Evolutionary conservation across 345 rosid genomes (phyloP).

Genomic region (Rubroshorea leprosula): DNA sequence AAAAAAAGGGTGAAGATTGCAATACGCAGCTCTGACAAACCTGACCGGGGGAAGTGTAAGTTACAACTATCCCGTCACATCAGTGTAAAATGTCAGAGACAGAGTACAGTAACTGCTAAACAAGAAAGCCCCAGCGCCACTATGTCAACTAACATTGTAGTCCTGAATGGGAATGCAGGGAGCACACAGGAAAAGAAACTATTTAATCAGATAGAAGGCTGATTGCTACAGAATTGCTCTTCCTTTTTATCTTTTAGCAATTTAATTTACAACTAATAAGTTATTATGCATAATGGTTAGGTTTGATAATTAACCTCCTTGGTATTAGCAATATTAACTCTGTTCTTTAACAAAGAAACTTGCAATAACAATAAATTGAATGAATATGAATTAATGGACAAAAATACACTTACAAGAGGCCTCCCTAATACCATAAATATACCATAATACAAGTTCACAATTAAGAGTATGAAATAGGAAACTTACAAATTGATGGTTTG

Average conservation of each 20-base stretch:
- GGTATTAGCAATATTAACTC: slow-evolving; percentile 85
- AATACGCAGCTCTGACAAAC: slow-evolving; percentile 21
- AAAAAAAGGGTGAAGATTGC: neutral
- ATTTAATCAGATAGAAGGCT: too few relatives aligned
- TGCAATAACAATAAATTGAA: slow-evolving; percentile 25
- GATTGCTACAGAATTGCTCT: neutral
- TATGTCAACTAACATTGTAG: slow-evolving; percentile 71
- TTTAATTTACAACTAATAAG: neutral
- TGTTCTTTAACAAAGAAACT: slow-evolving; percentile 60
- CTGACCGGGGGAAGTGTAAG: slow-evolving; percentile 89
- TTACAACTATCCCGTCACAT: slow-evolving; percentile 76
- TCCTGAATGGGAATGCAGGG: slow-evolving; percentile 27
- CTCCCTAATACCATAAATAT: neutral
- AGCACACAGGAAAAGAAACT: neutral
- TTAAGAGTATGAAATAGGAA: too few relatives aligned
- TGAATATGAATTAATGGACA: neutral
- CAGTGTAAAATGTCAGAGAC: slow-evolving; percentile 62
- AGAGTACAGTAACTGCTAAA: slow-evolving; percentile 45
- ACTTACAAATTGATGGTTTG: neutral
- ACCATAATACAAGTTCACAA: too few relatives aligned
- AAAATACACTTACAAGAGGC: neutral
- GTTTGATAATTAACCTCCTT: slow-evolving; percentile 47
- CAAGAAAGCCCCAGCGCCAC: slow-evolving; percentile 79
- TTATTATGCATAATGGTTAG: neutral
- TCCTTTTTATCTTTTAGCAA: neutral